Evolutionary conservation across 2,329 filamentous ascomycete species (phyloP), one percentile per base, ranked within the genome.

Genomic region (Fusarium nelsonii): DNA sequence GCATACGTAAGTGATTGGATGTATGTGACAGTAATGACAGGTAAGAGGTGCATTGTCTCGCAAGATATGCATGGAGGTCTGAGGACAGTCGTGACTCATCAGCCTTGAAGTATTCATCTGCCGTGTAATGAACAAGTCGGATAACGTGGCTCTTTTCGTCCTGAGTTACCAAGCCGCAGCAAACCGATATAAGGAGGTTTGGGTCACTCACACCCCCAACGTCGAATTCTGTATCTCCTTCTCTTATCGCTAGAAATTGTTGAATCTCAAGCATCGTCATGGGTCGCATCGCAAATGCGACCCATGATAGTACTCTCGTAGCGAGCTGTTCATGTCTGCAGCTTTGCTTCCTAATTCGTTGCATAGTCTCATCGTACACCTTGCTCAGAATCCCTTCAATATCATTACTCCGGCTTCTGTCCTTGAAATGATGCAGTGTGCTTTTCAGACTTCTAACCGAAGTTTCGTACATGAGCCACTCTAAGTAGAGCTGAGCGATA

Each of bases 71-170:
- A 30, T 30, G 30, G 8, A 30, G 8, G 30, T 30, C 10, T 3
- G 3, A 30, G 10, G 10, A 30, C 30, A 30, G 30, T 30, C 30
- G 30, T 11, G 30, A 30, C 30, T 30, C 30, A 4, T 30, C 10
- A 11, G 30, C 30, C 18, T 80, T 74, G 41, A 85, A 78, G 65
- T 82, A 85, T 39, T 84, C 78, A 43, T 84, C 79, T 2, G 82
- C 76, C 0, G 83, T 84, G 55, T 82, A 81, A 63, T 85, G 83
- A 4, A 83, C 80, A 0, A 85, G 64, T 4, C 81, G 76, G 12
- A 84, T 72, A 28, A 79, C 73, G 18, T 73, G 48, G 48, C 75
- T 83, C 43, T 80, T 65, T 44, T 79, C 58, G 36, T 84, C 81
- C 4, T 82, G 39, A 0, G 76, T 79, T 3, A 85, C 78, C 11